Evolutionary conservation across 176 grass and related monocot genomes (phyloP).

Genomic region (maize (Zea mays)): Zm-B73-REFERENCE-NAM-5.0 NC_050101.1:144549001-144549500

Average conservation of each 20-base stretch:
- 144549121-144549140: slow-evolving; percentile 56
- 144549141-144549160: slow-evolving; percentile 61
- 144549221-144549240: slow-evolving; percentile 80
- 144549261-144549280: slow-evolving; percentile 69
- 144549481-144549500: not conserved
- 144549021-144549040: slow-evolving; percentile 82
- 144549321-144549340: slow-evolving; percentile 88
- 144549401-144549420: slow-evolving; percentile 76
- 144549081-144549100: slow-evolving; percentile 70
- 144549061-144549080: slow-evolving; percentile 85
- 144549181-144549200: slow-evolving; percentile 75
- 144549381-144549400: slow-evolving; percentile 82
- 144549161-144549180: slow-evolving; percentile 92
- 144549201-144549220: slow-evolving; percentile 91
- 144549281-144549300: slow-evolving; percentile 65
- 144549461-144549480: not conserved
- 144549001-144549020: slow-evolving; percentile 29
- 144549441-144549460: slow-evolving; percentile 40
- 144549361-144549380: slow-evolving; percentile 74
- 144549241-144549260: slow-evolving; percentile 72
- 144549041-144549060: slow-evolving; percentile 81
- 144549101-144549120: slow-evolving; percentile 76
- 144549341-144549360: slow-evolving; percentile 64
- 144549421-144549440: slow-evolving; percentile 80
- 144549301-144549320: slow-evolving; percentile 81